Evolutionary conservation across 225 moss, liverwort and hornwort genomes (phyloP).

Genomic region (Thuidium tamariscinum): DNA sequence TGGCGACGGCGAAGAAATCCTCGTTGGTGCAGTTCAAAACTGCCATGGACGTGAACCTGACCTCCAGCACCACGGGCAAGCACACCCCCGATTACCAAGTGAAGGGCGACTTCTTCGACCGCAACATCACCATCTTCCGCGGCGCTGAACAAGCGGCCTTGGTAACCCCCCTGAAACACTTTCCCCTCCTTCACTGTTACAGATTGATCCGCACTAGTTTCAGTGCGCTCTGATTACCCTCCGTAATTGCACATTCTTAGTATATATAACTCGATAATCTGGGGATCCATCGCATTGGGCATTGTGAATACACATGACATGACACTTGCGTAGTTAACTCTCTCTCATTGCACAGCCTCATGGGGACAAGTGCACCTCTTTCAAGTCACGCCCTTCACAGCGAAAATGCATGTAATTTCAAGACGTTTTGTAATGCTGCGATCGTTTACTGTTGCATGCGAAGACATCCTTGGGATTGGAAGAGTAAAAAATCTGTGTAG

Average conservation of each 20-base stretch:
- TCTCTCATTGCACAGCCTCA: no score
- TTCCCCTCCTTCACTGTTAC: neutral
- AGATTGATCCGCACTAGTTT: neutral
- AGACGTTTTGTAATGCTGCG: neutral
- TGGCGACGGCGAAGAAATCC: constrained; percentile 36
- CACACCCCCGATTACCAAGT: constrained; percentile 29
- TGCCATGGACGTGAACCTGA: constrained; percentile 31
- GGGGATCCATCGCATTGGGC: neutral
- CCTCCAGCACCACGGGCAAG: constrained; percentile 21
- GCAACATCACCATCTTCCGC: constrained; percentile 39
- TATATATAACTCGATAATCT: no score
- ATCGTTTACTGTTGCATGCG: neutral
- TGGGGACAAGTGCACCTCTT: neutral
- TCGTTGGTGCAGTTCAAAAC: constrained; percentile 36
- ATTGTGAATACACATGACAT: no score
- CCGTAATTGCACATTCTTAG: neutral
- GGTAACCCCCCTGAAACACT: neutral
- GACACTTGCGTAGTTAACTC: neutral
- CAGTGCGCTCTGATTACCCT: neutral
- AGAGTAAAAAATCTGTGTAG: no score
- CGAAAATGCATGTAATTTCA: neutral
- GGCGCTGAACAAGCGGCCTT: constrained; percentile 37
- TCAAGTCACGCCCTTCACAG: neutral
- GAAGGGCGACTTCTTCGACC: constrained; percentile 39
- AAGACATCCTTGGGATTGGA: neutral